Base-by-base conservation (phyloP, 495 filamentous ascomycete genomes). In the Sphaerosporella brunnea region DNA sequence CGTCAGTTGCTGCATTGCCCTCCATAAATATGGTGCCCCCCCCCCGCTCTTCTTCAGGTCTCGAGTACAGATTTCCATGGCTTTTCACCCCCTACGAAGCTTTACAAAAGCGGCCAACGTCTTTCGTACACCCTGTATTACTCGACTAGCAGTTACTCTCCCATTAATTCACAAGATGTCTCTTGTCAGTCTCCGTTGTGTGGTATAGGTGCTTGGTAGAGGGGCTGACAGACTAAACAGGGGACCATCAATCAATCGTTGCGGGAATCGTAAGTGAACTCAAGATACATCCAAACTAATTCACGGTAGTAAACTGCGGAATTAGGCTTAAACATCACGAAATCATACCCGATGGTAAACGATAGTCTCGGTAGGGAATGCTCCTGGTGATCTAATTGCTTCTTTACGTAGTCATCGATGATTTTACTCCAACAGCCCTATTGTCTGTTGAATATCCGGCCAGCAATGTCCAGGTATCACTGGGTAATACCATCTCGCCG, bases 401-500 rank as follows among this genome's bases (percentile, higher is more conserved):
- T 48, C 25, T 45, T 25, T 3, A 26, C n/a, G n/a, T 49, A 73
- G 76, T 82, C 16, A 63, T 82, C 50, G 70, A 81, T 53, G 71
- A 75, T 54, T 82, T 83, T 53, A 55, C 61, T 11, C 76, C 78
- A 23, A 64, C 63, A 4, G 63, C 76, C 47, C 60, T 65, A 50
- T 54, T 82, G 23, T 53, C 65, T 13, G 66, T 69, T 15, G 59
- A 61, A 30, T 82, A 75, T 65, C 58, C 70, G 0, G 59, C 63
- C 0, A 58, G 65, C 26, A 53, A 68, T 39, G 59, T 61, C n/a
- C 63, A 68, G 23, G 61, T 69, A 19, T 44, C 60, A 2, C 64
- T 82, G 0, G 79, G 79, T n/a, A 82, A 82, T 61, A 71, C 66
- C 8, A 58, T 82, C 40, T 65, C 68, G 26, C 70, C 75, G 0